phyloP scores from a whole-genome alignment of 352 stramenopile genomes.

The Globisporangium barbulae region DNA sequence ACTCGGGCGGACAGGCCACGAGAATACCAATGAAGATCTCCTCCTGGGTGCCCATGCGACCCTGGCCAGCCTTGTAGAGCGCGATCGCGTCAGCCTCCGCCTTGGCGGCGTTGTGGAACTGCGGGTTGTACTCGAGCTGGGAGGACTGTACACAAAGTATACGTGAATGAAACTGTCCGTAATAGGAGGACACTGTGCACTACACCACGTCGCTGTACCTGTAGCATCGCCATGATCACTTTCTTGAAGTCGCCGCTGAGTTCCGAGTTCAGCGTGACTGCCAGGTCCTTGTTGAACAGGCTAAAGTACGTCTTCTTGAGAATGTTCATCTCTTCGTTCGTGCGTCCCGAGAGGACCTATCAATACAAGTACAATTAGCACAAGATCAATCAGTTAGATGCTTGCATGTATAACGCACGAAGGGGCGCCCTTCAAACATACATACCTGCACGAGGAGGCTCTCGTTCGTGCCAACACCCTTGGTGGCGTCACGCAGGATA shows the following conservation, averaged over 20 bases:
- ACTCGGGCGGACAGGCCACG: conserved; percentile 52
- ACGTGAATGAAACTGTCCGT: background rate
- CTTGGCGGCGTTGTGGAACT: conserved; percentile 43
- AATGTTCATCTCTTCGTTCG: conserved; percentile 69
- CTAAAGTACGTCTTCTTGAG: conserved; percentile 75
- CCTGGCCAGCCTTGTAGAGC: conserved; percentile 69
- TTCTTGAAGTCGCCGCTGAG: conserved; percentile 71
- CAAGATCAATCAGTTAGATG: too few species aligned
- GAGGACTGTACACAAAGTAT: conserved; percentile 1
- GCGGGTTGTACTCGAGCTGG: conserved; percentile 34
- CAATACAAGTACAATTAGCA: too few species aligned
- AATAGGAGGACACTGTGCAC: conserved; percentile 15
- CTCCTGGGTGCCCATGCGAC: conserved; percentile 70
- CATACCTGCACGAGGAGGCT: conserved; percentile 40
- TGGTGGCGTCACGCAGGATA: conserved; percentile 40
- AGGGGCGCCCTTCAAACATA: conserved; percentile 22
- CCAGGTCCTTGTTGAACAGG: conserved; percentile 71
- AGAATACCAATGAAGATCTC: conserved; percentile 64
- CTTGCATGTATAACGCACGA: background rate
- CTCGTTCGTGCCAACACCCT: conserved; percentile 71
- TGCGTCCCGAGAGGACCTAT: conserved; percentile 44
- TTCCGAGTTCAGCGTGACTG: conserved; percentile 46
- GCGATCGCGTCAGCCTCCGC: conserved; percentile 53
- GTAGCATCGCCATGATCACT: conserved; percentile 55
- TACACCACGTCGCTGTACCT: conserved; percentile 25